Evolutionary conservation across 805 yeast genomes (phyloP).

Genomic region (fission yeast (Schizosaccharomyces pombe)): ASM294v3 CU329670.1:4654501-4655000

Average conservation of each 20-base stretch:
- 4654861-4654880: conserved; percentile 7
- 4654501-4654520: no score
- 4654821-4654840: conserved; percentile 77
- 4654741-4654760: background rate
- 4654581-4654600: no score
- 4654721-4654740: background rate
- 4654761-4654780: conserved; percentile 50
- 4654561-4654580: no score
- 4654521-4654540: no score
- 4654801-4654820: conserved; percentile 98
- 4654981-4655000: no score
- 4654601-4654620: no score
- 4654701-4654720: background rate
- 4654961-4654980: background rate
- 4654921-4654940: no score
- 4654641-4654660: no score
- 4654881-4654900: background rate
- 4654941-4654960: background rate
- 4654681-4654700: background rate
- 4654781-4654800: conserved; percentile 99
- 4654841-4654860: conserved; percentile 93
- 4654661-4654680: background rate
- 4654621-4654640: no score
- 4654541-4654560: no score
- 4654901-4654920: background rate